Conservation (phyloP, 2,329 filamentous ascomycete genomes). For the Neopestalotiopsis rosae region DNA sequence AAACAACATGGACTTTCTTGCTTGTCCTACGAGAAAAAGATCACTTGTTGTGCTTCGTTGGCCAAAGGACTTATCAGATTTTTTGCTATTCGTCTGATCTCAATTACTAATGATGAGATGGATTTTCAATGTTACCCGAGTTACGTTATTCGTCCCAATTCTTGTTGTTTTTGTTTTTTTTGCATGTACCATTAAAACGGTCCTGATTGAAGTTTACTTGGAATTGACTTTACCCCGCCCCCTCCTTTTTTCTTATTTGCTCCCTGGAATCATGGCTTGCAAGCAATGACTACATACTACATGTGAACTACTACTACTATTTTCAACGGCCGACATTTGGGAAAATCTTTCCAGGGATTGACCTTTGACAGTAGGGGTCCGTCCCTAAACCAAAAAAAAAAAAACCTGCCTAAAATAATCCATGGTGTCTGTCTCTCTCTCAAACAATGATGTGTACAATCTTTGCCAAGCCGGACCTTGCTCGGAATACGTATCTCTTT, state of each 20-base stretch:
- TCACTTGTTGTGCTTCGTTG: not conserved
- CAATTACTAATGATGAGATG: not conserved
- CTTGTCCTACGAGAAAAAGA: not conserved
- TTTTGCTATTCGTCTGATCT: not conserved
- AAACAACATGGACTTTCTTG: not conserved
- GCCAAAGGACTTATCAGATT: not conserved
- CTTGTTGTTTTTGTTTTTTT: not conserved
- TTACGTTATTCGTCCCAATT: not conserved
- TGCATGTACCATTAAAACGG: not conserved
- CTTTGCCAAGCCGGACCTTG: not conserved
- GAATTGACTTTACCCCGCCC: slow-evolving; percentile 18
- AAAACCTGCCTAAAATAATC: not conserved
- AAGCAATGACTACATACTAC: not conserved
- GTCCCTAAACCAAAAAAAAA: not conserved
- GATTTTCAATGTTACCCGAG: not conserved
- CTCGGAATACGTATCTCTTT: not conserved
- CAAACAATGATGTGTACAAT: not conserved
- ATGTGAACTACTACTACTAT: not conserved
- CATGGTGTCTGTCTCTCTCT: not conserved
- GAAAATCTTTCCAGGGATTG: slow-evolving; percentile 20
- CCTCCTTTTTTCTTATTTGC: slow-evolving; percentile 15
- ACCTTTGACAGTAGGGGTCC: not conserved
- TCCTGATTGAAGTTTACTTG: not conserved
- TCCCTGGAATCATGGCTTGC: not conserved
- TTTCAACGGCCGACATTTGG: slow-evolving; percentile 15